Base-by-base conservation (phyloP, 768 basidiomycete genomes). In the Obba rivulosa region DNA sequence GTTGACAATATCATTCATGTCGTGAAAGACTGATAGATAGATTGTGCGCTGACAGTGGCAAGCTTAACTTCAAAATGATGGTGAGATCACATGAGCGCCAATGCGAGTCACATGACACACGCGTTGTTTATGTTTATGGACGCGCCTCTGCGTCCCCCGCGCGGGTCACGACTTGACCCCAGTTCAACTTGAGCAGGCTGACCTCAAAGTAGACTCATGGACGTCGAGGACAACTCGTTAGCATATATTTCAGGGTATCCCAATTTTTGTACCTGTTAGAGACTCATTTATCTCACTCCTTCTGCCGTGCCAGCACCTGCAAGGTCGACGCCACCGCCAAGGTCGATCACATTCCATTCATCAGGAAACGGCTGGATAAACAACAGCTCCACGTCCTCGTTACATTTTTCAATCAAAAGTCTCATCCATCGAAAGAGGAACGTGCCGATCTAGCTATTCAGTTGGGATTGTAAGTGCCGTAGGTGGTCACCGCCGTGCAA, bases 391-490 rank as follows among this genome's bases (percentile, higher is more conserved):
- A 60, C 34, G 62, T 58, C 38, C 68, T 75, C 35, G 59, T 70
- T 3, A 51, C 59, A 1, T 24, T 69, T 8, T 75, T 72, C 48
- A 57, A 67, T 17, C 38, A 50, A 1, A 67, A 63, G 9, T 64
- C 69, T 1, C 73, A 75, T 43, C 73, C 73, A 7, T 63, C 71
- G 10, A 66, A 71, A 49, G 64, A 63, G n/a, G 69, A 74, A 51
- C 72, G 74, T 28, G 66, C 64, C 14, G 50, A 52, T 4, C 67
- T 75, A 35, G 69, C 74, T 10, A 55, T 51, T 9, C 66, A 75
- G 41, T 60, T 69, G 28, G 66, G 62, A 53, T 63, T 76, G 74
- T 74, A 49, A 56, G 65, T 56, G 20, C 11, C 23, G 16, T 18
- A 20, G n/a, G n/a, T 35, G 16, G n/a, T 24, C 21, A 4, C 16